A percentile compares a stretch with the other conserved stretches of the same genome.
Evolutionary conservation across 2,329 filamentous ascomycete genomes (phyloP).

Genomic region (Aspergillus niger): DNA sequence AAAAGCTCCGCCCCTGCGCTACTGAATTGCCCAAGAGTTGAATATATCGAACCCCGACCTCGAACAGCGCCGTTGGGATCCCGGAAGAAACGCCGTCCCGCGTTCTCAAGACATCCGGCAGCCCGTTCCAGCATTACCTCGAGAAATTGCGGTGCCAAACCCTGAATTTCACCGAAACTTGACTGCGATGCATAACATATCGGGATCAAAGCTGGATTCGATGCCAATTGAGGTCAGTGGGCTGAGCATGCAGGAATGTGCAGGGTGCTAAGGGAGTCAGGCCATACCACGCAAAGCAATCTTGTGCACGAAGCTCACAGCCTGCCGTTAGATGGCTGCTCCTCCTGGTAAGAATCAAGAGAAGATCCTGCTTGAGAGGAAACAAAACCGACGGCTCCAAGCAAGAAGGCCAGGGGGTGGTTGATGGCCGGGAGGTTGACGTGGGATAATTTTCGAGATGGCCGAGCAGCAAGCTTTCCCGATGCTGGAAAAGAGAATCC

Average conservation of each 20-base stretch:
- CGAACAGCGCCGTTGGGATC: slow-evolving; percentile 43
- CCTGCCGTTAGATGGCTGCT: background rate
- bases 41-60: slow-evolving; percentile 37
- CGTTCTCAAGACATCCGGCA: slow-evolving; percentile 52
- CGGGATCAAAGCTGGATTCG: slow-evolving; percentile 12
- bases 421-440: slow-evolving; percentile 14
- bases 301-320: slow-evolving; percentile 14
- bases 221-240: slow-evolving; percentile 2
- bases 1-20: slow-evolving; percentile 33
- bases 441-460: slow-evolving; percentile 22
- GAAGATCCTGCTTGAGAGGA: background rate
- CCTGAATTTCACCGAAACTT: slow-evolving; percentile 28
- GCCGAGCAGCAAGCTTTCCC: slow-evolving; percentile 21
- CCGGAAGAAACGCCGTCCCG: slow-evolving; percentile 49
- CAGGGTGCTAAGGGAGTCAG: slow-evolving; percentile 6
- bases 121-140: slow-evolving; percentile 56
- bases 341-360: background rate
- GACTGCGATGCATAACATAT: slow-evolving; percentile 31
- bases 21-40: slow-evolving; percentile 40
- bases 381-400: background rate
- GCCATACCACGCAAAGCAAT: slow-evolving; percentile 13
- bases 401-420: background rate
- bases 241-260: slow-evolving; percentile 4
- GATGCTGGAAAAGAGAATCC: slow-evolving; percentile 31
- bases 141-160: slow-evolving; percentile 31